A percentile compares a stretch with the other conserved stretches of the same genome.
These are phyloP conservation scores for Ephemerocybe angulata DNA, from an alignment of 768 basidiomycete species.

Conservation along the genomic window DNA sequence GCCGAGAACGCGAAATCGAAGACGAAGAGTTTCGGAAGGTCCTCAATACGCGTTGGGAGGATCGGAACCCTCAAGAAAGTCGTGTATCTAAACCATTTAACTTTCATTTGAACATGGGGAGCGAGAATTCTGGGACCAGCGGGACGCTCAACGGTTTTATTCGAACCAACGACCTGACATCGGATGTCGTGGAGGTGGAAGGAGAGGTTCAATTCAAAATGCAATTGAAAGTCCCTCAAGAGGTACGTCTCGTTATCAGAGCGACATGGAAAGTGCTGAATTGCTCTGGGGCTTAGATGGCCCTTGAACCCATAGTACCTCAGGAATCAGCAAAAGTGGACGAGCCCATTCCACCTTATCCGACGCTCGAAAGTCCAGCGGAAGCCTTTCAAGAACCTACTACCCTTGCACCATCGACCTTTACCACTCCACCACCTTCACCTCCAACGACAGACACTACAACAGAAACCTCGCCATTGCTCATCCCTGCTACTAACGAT, in stretches of 20 bases:
- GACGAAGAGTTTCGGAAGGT: slow-evolving; percentile 10
- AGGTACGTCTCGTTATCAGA: no score
- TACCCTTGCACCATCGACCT: no score
- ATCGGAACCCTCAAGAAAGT: not conserved
- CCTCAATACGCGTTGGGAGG: slow-evolving; percentile 8
- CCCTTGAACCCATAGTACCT: no score
- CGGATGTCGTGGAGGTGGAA: not conserved
- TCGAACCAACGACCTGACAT: not conserved
- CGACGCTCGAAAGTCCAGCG: no score
- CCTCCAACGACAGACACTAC: not conserved
- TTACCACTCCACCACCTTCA: not conserved
- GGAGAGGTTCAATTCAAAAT: slow-evolving; percentile 1
- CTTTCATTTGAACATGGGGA: not conserved
- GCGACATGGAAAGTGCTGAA: no score
- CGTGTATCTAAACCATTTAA: not conserved
- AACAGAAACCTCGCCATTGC: not conserved
- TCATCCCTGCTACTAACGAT: not conserved
- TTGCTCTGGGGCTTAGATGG: no score
- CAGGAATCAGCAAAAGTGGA: no score
- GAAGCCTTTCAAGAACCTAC: no score
- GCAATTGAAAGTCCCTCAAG: not conserved
- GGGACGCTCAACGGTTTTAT: not conserved
- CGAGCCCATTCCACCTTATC: no score
- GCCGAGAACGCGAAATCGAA: not conserved
- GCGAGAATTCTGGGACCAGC: not conserved